Conservation (phyloP, 768 basidiomycete species). For the Austroboletus festivus region DNA sequence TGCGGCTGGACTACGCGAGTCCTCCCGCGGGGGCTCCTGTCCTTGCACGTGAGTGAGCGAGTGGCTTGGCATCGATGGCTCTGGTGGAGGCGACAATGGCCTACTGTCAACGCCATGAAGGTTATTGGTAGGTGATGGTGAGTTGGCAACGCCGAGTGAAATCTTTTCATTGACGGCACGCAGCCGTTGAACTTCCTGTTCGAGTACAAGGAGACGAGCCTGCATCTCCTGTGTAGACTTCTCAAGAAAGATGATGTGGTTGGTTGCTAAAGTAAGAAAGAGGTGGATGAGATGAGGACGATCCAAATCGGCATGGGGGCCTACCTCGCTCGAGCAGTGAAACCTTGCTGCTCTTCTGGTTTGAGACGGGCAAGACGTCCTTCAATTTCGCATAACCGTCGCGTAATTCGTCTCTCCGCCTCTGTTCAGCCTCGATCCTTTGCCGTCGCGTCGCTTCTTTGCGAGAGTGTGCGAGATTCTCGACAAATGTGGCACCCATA, state of each 20-base stretch:
- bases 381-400: slow-evolving; percentile 88
- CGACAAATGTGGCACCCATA: slow-evolving; percentile 65
- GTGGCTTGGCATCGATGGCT: slow-evolving; percentile 44
- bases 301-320: slow-evolving; percentile 19
- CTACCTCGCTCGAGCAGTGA: slow-evolving; percentile 83
- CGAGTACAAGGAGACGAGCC: slow-evolving; percentile 60
- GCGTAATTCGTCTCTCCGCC: slow-evolving; percentile 82
- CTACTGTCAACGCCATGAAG: slow-evolving; percentile 41
- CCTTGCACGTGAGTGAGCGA: slow-evolving; percentile 55
- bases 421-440: slow-evolving; percentile 87
- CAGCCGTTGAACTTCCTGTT: slow-evolving; percentile 67
- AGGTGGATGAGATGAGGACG: slow-evolving; percentile 9
- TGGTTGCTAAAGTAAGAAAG: slow-evolving; percentile 53
- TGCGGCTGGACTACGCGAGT: slow-evolving; percentile 44
- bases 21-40: slow-evolving; percentile 61
- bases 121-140: slow-evolving; percentile 53
- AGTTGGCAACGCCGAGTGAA: slow-evolving; percentile 56
- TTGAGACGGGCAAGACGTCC: slow-evolving; percentile 81
- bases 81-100: slow-evolving; percentile 65
- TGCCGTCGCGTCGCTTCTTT: slow-evolving; percentile 84
- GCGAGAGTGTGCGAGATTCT: slow-evolving; percentile 71
- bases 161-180: slow-evolving; percentile 82
- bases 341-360: slow-evolving; percentile 90
- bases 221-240: slow-evolving; percentile 69
- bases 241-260: slow-evolving; percentile 73